Evolutionary conservation across 2,329 filamentous ascomycete genomes (phyloP).

Genomic region (Xylariaceae sp.): DNA sequence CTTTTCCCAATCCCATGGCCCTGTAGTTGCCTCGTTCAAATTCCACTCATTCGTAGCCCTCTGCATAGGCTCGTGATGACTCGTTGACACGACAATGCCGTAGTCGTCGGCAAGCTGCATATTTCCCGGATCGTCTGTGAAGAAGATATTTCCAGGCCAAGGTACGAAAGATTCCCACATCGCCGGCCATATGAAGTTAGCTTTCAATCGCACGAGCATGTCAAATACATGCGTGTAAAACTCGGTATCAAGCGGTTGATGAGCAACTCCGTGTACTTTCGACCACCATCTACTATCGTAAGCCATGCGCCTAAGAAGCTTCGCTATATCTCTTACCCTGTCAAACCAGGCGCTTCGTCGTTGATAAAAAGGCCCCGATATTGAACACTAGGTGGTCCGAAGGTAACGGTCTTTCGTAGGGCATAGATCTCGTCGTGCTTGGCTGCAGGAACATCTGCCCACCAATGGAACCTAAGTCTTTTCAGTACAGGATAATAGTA

Average conservation of each 20-base stretch:
- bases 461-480: slow-evolving; percentile 58
- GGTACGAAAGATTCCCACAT: slow-evolving; percentile 62
- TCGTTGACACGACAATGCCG: slow-evolving; percentile 68
- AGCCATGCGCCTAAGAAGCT: slow-evolving; percentile 41
- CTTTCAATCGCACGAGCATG: slow-evolving; percentile 63
- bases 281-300: slow-evolving; percentile 60
- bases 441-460: slow-evolving; percentile 61
- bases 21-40: slow-evolving; percentile 48
- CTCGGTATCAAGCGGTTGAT: slow-evolving; percentile 55
- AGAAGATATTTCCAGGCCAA: slow-evolving; percentile 61
- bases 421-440: slow-evolving; percentile 57
- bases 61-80: slow-evolving; percentile 71
- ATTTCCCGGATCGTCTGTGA: slow-evolving; percentile 64
- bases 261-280: slow-evolving; percentile 52
- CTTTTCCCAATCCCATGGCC: slow-evolving; percentile 64
- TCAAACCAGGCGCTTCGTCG: slow-evolving; percentile 64
- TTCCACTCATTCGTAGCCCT: slow-evolving; percentile 59
- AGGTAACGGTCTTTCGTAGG: slow-evolving; percentile 50
- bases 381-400: slow-evolving; percentile 61
- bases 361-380: slow-evolving; percentile 69
- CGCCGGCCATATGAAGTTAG: slow-evolving; percentile 72
- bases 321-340: slow-evolving; percentile 19
- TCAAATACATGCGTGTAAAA: slow-evolving; percentile 70
- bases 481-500: background rate
- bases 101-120: slow-evolving; percentile 66